phyloP scores from a whole-genome alignment of 2,329 filamentous ascomycete genomes.

The Harringtonia aguacate region DNA sequence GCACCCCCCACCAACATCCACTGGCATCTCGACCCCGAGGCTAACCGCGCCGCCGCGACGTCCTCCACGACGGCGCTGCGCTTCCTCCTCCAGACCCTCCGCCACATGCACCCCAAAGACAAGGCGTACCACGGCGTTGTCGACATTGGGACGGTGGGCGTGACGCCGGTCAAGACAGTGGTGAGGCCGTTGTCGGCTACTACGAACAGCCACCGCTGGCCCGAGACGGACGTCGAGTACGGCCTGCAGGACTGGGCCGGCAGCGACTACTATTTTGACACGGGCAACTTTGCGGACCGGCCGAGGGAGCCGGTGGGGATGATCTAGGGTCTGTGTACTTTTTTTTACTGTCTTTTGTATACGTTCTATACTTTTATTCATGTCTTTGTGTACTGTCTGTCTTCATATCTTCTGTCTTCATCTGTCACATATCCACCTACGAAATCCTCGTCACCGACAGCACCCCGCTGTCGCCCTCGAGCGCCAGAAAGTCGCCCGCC shows the following conservation, averaged over 20 bases:
- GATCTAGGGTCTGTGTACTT: too few species aligned
- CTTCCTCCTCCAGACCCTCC: slow-evolving; percentile 3
- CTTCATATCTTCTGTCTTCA: too few species aligned
- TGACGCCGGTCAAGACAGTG: background rate
- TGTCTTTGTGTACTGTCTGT: too few species aligned
- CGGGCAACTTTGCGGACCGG: too few species aligned
- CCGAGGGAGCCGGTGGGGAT: too few species aligned
- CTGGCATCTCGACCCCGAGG: slow-evolving; percentile 2
- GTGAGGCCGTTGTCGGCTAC: background rate
- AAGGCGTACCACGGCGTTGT: slow-evolving; percentile 3
- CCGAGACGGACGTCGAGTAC: too few species aligned
- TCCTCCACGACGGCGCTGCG: slow-evolving; percentile 7
- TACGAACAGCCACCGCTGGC: background rate
- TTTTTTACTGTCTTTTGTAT: too few species aligned
- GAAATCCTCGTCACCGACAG: slow-evolving; percentile 42
- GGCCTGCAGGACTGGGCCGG: background rate
- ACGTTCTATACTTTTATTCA: too few species aligned
- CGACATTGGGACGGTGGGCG: slow-evolving; percentile 4
- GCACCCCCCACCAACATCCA: background rate
- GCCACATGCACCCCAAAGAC: background rate
- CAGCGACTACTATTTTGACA: slow-evolving; percentile 1
- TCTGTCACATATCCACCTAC: slow-evolving; percentile 13
- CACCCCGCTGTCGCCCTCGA: slow-evolving; percentile 35
- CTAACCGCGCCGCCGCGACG: slow-evolving; percentile 8
- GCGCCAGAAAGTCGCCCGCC: slow-evolving; percentile 38